Evolutionary conservation across 2,329 filamentous ascomycete genomes (phyloP).

Genomic region (Neospermospora avenae): DNA sequence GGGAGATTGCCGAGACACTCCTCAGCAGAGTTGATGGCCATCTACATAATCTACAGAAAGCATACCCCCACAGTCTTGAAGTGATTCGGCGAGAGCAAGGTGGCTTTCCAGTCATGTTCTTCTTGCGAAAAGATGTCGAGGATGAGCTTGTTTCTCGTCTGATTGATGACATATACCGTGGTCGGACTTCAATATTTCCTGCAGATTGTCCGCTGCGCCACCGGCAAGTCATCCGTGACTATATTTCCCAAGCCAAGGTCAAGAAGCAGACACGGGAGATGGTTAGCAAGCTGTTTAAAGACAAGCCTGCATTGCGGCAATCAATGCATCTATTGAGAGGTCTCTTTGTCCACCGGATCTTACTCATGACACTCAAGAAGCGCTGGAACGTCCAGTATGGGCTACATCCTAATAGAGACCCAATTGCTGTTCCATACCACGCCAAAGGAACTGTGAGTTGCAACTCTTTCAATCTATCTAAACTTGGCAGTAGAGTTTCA

Average conservation of each 20-base stretch:
- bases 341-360: constrained; percentile 55
- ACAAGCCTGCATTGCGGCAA: constrained; percentile 35
- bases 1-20: constrained; percentile 36
- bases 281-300: constrained; percentile 33
- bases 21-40: constrained; percentile 34
- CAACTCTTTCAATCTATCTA: background rate
- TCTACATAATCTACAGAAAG: constrained; percentile 35
- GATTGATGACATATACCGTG: constrained; percentile 36
- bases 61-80: constrained; percentile 43
- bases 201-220: constrained; percentile 12
- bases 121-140: constrained; percentile 43
- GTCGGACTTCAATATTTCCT: constrained; percentile 28
- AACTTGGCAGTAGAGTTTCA: background rate
- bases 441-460: constrained; percentile 54
- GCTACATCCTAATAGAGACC: constrained; percentile 49
- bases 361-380: constrained; percentile 48
- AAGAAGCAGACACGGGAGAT: constrained; percentile 23
- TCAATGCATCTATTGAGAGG: constrained; percentile 58
- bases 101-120: constrained; percentile 46
- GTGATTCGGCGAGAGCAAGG: constrained; percentile 36
- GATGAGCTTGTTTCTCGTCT: constrained; percentile 34
- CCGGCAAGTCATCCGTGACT: constrained; percentile 31
- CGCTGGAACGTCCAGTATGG: constrained; percentile 62
- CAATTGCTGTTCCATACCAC: constrained; percentile 64
- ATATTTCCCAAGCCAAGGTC: constrained; percentile 31